phyloP scores from a whole-genome alignment of 164 flowering plant genomes.

The Cinnamomum chago region DNA sequence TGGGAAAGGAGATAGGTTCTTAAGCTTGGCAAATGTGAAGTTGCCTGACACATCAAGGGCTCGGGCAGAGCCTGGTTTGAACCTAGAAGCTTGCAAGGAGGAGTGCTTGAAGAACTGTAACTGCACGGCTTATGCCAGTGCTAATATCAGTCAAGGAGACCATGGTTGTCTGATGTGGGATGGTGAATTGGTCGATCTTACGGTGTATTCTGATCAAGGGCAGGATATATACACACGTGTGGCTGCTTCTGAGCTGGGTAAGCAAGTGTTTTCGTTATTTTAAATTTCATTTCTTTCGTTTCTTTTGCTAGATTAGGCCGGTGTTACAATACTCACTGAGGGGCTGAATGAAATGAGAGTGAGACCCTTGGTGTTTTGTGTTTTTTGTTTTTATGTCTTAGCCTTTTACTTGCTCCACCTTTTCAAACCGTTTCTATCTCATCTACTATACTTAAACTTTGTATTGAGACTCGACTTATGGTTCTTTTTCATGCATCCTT shows the following conservation, averaged over 20 bases:
- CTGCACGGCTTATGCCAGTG: constrained; percentile 22
- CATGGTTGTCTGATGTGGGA: constrained; percentile 33
- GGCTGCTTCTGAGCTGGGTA: constrained; percentile 18
- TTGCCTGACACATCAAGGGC: constrained; percentile 14
- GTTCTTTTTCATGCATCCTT: no score
- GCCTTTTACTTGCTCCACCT: no score
- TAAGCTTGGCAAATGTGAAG: constrained; percentile 1
- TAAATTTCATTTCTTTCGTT: no score
- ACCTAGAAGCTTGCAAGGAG: constrained; percentile 13
- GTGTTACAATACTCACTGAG: no score
- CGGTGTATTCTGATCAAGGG: constrained; percentile 7
- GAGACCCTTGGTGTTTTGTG: no score
- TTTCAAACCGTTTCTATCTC: no score
- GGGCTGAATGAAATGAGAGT: no score
- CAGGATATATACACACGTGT: constrained; percentile 25
- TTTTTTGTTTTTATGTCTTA: no score
- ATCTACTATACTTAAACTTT: no score
- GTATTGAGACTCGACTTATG: no score
- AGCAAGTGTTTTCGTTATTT: neutral
- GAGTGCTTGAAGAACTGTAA: constrained; percentile 25
- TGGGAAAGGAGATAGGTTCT: constrained; percentile 14
- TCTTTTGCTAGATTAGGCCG: no score
- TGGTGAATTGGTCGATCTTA: constrained; percentile 22
- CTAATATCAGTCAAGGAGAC: constrained; percentile 3
- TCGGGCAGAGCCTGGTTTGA: constrained; percentile 3